These are phyloP conservation scores for Penicillium maclennaniae DNA, from an alignment of 495 filamentous ascomycete genomes.

Conservation along the genomic window DNA sequence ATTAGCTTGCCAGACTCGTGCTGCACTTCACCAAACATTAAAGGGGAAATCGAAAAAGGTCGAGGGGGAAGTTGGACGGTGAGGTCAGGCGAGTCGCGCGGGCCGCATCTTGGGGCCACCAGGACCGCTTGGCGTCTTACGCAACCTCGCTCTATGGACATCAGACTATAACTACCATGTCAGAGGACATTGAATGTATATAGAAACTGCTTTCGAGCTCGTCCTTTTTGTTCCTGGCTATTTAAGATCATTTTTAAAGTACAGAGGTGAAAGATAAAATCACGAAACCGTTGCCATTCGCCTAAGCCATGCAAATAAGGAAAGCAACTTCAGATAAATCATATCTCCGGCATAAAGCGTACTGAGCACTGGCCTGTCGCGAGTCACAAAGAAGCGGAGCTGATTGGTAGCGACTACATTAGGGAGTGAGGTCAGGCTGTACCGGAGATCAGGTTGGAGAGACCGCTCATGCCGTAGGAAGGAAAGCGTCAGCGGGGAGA, in stretches of 20 bases:
- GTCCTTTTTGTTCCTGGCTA: slow-evolving; percentile 27
- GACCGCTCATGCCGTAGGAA: slow-evolving; percentile 19
- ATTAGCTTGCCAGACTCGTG: slow-evolving; percentile 36
- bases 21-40: slow-evolving; percentile 20
- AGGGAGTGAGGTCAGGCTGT: neutral
- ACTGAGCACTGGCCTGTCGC: neutral
- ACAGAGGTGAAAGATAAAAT: slow-evolving; percentile 12
- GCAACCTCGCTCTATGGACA: slow-evolving; percentile 2
- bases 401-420: neutral
- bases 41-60: slow-evolving; percentile 13
- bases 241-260: slow-evolving; percentile 24
- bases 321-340: slow-evolving; percentile 14
- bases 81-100: slow-evolving; percentile 3
- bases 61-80: neutral
- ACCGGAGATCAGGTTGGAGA: neutral
- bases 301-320: slow-evolving; percentile 39
- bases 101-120: slow-evolving; percentile 21
- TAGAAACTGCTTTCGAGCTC: slow-evolving; percentile 2
- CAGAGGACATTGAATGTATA: neutral
- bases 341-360: neutral
- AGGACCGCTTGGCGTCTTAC: slow-evolving; percentile 24
- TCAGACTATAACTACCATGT: neutral
- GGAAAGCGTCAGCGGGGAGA: slow-evolving; percentile 38
- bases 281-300: slow-evolving; percentile 29
- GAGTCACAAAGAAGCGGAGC: neutral